These are phyloP conservation scores for Cyclocybe cylindracea DNA, from an alignment of 768 basidiomycete species.

Conservation along the genomic window DNA sequence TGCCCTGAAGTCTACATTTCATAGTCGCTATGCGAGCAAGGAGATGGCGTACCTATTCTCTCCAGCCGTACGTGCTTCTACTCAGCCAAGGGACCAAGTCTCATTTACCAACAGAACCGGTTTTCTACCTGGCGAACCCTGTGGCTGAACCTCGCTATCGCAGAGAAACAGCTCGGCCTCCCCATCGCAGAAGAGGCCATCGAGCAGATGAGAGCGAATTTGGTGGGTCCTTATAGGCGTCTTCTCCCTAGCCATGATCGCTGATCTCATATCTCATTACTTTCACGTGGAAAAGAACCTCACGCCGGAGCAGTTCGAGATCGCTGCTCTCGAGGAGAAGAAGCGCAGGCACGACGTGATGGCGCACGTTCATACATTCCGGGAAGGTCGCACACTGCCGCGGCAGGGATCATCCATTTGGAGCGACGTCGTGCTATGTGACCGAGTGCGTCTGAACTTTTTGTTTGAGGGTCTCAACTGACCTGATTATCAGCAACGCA, in stretches of 20 bases:
- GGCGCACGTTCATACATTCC: slow-evolving; percentile 99
- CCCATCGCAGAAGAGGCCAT: slow-evolving; percentile 89
- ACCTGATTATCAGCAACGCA: slow-evolving; percentile 69
- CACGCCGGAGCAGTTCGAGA: slow-evolving; percentile 86
- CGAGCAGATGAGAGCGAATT: slow-evolving; percentile 90
- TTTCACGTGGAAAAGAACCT: slow-evolving; percentile 52
- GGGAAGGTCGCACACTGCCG: slow-evolving; percentile 90
- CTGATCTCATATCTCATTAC: neutral
- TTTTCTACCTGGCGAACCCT: slow-evolving; percentile 94
- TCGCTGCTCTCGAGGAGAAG: slow-evolving; percentile 94
- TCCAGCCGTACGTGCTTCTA: slow-evolving; percentile 61
- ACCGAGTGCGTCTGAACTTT: slow-evolving; percentile 74
- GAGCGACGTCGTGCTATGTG: slow-evolving; percentile 98
- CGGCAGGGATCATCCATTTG: slow-evolving; percentile 94
- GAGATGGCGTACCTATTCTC: slow-evolving; percentile 99
- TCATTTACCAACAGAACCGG: slow-evolving; percentile 63
- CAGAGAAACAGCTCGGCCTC: slow-evolving; percentile 94
- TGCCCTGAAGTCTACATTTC: neutral
- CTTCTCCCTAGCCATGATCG: neutral
- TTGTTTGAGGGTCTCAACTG: neutral
- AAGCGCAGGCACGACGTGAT: slow-evolving; percentile 98
- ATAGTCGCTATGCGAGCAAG: slow-evolving; percentile 97
- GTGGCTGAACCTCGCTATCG: slow-evolving; percentile 95
- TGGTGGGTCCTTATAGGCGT: slow-evolving; percentile 53
- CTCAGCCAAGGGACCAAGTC: neutral